These are phyloP conservation scores for Pleurotus tuoliensis DNA, from an alignment of 768 basidiomycete species.

Conservation along the genomic window DNA sequence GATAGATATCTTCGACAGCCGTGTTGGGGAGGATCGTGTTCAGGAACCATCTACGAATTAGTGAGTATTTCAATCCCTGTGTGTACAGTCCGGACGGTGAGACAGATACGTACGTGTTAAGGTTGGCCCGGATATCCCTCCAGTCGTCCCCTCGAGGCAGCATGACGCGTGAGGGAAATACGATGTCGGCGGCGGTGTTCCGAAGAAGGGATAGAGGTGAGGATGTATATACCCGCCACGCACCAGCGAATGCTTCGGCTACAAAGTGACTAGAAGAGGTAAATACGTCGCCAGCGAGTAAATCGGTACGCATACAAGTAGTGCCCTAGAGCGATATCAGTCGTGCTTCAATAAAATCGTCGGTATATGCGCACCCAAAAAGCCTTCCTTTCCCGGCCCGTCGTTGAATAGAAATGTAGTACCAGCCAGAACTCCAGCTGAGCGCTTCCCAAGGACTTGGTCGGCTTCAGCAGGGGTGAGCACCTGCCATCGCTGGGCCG, in stretches of 20 bases:
- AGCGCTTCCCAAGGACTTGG: background rate
- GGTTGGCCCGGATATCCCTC: background rate
- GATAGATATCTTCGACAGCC: background rate
- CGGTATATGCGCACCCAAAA: background rate
- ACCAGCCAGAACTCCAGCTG: constrained; percentile 1
- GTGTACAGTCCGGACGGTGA: too few relatives aligned
- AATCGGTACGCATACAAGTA: constrained; percentile 1
- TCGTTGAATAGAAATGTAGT: constrained; percentile 7
- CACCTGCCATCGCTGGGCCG: constrained; percentile 2
- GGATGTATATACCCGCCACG: constrained; percentile 4
- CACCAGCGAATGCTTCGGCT: constrained; percentile 4
- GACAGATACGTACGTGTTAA: background rate
- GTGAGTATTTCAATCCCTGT: too few relatives aligned
- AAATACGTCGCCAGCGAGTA: background rate
- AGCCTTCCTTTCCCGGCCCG: background rate
- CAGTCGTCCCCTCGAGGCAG: constrained; percentile 4
- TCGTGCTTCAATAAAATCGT: background rate
- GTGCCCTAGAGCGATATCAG: background rate
- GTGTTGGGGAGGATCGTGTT: constrained; percentile 3
- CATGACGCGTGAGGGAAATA: background rate
- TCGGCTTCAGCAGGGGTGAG: constrained; percentile 3
- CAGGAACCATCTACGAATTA: constrained; percentile 4
- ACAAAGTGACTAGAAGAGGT: constrained; percentile 4
- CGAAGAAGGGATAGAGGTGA: background rate
- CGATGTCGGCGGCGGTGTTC: background rate